Evolutionary conservation across 345 rosid species (phyloP).

Genomic region (Rhodamnia argentea): DNA sequence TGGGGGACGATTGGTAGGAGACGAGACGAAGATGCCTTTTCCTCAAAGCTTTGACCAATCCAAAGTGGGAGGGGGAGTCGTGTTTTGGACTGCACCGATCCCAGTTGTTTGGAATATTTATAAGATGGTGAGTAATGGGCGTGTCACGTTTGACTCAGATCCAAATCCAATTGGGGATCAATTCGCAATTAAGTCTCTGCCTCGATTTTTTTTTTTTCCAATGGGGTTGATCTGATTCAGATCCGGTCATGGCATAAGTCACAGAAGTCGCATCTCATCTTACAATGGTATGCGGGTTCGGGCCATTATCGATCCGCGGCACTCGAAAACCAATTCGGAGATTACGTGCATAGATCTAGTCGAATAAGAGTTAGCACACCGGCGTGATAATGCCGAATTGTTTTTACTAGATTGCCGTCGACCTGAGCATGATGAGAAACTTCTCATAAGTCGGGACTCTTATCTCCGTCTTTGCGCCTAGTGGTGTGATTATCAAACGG

Average conservation of each 20-base stretch:
- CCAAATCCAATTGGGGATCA: too few species aligned
- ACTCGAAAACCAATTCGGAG: not conserved
- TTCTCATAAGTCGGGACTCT: not conserved
- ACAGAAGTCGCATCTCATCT: not conserved
- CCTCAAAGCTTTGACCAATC: not conserved
- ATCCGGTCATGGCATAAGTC: not conserved
- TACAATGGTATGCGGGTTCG: not conserved
- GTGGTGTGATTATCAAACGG: not conserved
- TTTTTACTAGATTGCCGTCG: not conserved
- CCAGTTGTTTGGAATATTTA: not conserved
- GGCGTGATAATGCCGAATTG: not conserved
- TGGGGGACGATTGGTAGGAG: not conserved
- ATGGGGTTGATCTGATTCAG: not conserved
- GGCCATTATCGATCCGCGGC: not conserved
- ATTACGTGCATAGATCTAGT: not conserved
- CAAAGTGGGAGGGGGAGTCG: too few species aligned
- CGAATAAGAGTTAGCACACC: not conserved
- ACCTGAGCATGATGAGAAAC: not conserved
- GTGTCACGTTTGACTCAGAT: not conserved
- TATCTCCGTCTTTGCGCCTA: not conserved
- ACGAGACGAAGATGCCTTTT: not conserved
- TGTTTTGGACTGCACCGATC: not conserved
- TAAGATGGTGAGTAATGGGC: not conserved
- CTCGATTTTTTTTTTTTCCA: not conserved
- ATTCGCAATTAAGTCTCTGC: too few species aligned